Base-by-base conservation (phyloP, 768 basidiomycete genomes). In the Lepiota brunneoincarnata region DNA sequence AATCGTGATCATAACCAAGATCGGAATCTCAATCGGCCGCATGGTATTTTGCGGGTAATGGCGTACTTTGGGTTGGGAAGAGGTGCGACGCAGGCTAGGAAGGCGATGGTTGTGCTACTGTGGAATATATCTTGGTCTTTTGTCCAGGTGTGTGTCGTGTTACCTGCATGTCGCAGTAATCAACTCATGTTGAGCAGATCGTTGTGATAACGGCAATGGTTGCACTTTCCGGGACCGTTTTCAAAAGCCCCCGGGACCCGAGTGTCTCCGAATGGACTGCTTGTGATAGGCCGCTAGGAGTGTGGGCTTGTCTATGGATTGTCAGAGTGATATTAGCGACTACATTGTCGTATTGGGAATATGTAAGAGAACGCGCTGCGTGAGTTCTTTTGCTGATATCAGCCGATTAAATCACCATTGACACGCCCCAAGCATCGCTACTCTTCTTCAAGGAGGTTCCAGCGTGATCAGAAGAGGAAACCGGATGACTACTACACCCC, bases 261-360 rank as follows among this genome's bases (percentile, higher is more conserved):
- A 57, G 52, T 3, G 49, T 71, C 37, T 77, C 73, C 44, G 87
- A 89, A 68, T 86, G 86, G 75, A 60, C 69, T 21, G 83, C 84
- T 0, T 89, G 87, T 58, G 74, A 74, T 40, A 76, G 81, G 15
- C 87, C 87, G 6, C 65, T 89, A 21, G 87, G 88, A 5, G 69
- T 74, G 2, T 89, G 87, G 87, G 78, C 84, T 48, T 73, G 75
- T 34, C 69, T 89, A 4, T 89, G 87, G 87, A 64, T 84, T 21
- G 69, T 75, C 17, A 74, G 84, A 48, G 78, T 79, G 1, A 63
- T 72, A 10, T 60, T 87, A 34, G 79, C 81, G 7, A 70, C 75
- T 35, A 59, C 63, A 23, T 61, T 87, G 48, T 72, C 80, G 1
- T 76, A 76, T 56, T 88, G 86, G 86, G 77, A 78, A 38, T 89